Evolutionary conservation across 1,139 yeast species (phyloP).

Genomic region (Geotrichum reessii): DNA sequence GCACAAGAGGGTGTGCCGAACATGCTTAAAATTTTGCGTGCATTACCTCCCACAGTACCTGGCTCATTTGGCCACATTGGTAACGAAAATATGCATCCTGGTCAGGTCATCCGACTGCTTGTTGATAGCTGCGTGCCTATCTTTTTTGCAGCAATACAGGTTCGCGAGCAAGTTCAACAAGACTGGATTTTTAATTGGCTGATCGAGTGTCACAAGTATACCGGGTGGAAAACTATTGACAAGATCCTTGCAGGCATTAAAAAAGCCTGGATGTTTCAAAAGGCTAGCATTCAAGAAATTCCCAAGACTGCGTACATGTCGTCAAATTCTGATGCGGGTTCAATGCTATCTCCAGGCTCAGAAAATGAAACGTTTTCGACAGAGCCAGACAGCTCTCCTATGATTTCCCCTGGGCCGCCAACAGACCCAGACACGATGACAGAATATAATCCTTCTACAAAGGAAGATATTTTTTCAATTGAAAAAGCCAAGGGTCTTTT

Average conservation of each 20-base stretch:
- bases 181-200: slow-evolving; percentile 11
- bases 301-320: not conserved
- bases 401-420: not conserved
- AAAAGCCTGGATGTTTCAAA: slow-evolving; percentile 8
- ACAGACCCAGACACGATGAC: not conserved
- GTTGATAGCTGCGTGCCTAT: slow-evolving; percentile 13
- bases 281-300: slow-evolving; percentile 1
- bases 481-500: not conserved
- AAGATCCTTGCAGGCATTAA: slow-evolving; percentile 1
- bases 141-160: slow-evolving; percentile 10
- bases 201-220: not conserved
- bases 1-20: slow-evolving; percentile 6
- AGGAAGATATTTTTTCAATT: not conserved
- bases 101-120: slow-evolving; percentile 8
- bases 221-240: slow-evolving; percentile 15
- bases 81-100: slow-evolving; percentile 3
- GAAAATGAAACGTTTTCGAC: not conserved
- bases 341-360: not conserved
- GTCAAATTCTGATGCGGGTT: not conserved
- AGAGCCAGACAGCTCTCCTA: not conserved
- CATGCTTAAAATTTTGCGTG: not conserved
- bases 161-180: slow-evolving; percentile 12
- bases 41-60: slow-evolving; percentile 6
- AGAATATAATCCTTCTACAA: not conserved
- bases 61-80: slow-evolving; percentile 7